Evolutionary conservation across 208 protist species (phyloP).

Genomic region (Trypanosoma cruzi): DNA sequence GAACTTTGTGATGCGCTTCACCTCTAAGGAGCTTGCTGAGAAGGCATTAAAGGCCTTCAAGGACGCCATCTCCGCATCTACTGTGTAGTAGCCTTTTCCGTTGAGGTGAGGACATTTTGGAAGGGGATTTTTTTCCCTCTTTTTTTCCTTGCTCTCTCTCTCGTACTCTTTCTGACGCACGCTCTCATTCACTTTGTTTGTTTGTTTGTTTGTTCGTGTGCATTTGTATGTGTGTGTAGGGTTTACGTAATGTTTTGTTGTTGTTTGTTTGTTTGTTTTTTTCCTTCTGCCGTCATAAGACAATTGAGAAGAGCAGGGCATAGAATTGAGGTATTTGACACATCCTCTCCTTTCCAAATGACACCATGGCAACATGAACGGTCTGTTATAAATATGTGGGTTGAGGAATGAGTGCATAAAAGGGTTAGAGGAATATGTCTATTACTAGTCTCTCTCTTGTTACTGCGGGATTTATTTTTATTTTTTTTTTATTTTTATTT

Average conservation of each 20-base stretch:
- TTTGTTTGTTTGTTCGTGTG: not conserved
- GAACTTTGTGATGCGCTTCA: conserved; percentile 81
- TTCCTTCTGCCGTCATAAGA: no score
- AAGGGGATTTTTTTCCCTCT: not conserved
- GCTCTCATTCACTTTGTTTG: not conserved
- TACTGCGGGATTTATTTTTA: no score
- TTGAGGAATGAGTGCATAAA: no score
- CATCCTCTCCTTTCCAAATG: no score
- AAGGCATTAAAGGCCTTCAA: conserved; percentile 67
- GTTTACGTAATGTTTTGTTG: not conserved
- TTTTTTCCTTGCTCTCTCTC: no score
- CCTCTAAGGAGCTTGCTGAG: conserved; percentile 64
- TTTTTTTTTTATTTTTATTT: not conserved
- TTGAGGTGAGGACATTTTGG: not conserved
- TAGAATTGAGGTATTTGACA: no score
- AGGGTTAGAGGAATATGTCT: no score
- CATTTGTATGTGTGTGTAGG: conserved; percentile 3
- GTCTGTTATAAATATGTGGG: no score
- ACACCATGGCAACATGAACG: no score
- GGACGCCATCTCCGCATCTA: conserved; percentile 51
- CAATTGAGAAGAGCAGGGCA: no score
- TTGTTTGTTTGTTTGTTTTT: no score
- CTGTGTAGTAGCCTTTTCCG: not conserved
- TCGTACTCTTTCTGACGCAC: not conserved
- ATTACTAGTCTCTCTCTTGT: no score